These are phyloP conservation scores for Ormosia emarginata DNA, from an alignment of 306 rosid species.

Conservation along the genomic window DNA sequence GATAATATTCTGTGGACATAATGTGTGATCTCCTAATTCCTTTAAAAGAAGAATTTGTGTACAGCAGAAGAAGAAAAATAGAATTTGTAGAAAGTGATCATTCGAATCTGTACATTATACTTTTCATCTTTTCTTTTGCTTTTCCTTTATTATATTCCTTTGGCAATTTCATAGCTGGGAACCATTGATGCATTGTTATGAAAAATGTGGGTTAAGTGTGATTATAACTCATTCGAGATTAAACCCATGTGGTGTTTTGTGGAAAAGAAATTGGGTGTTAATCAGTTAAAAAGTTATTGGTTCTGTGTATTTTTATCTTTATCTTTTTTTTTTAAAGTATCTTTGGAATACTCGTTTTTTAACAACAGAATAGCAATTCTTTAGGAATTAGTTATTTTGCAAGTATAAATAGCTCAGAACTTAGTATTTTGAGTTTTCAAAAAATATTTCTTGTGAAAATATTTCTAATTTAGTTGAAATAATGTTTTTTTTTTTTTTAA, in stretches of 20 bases:
- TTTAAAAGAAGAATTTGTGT: slow-evolving; percentile 18
- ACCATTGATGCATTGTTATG: background rate
- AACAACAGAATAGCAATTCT: background rate
- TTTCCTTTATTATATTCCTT: background rate
- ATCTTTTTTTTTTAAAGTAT: background rate
- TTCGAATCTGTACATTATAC: background rate
- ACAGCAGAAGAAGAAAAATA: slow-evolving; percentile 7
- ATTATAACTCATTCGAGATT: background rate
- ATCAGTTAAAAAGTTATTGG: background rate
- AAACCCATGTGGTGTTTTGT: no score
- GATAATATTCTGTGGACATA: background rate
- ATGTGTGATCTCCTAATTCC: slow-evolving; percentile 9
- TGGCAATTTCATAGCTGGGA: background rate
- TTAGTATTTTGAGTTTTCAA: background rate
- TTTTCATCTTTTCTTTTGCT: background rate
- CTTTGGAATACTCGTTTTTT: background rate
- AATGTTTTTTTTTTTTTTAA: no score
- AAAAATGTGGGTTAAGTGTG: background rate
- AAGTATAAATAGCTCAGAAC: background rate
- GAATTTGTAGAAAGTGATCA: background rate
- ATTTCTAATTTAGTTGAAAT: background rate
- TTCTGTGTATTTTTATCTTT: background rate
- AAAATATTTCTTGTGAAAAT: background rate
- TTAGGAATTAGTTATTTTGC: background rate
- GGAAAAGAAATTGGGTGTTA: background rate